Base-by-base conservation (phyloP, 139 green algal genomes). In the Raphidocelis subcapitata region DNA sequence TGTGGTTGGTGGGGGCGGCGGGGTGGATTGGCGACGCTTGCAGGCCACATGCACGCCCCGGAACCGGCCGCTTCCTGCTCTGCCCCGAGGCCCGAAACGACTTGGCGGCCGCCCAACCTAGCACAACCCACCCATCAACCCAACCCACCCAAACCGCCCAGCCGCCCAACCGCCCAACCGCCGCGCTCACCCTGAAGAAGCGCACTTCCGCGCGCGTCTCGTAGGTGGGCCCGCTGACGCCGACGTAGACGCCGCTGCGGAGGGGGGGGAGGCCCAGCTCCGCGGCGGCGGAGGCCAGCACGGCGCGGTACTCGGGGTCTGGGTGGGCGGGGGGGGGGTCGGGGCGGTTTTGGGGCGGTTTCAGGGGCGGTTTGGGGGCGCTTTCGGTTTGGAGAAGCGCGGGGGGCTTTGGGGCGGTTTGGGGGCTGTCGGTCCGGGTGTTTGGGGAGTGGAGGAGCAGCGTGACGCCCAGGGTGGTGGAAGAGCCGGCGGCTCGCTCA, bases 171-270 rank as follows among this genome's bases (percentile, higher is more conserved):
- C 73, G 2, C 73, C 73, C 2, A 79, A 29, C 24, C 36, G 44
- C 29, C 73, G 54, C 64, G 41, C 41, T 49, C 26, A 59, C 52
- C 32, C 74, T 37, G 55, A 80, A 33, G 65, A 80, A 75, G 33
- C 66, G 56, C 16, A 60, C 74, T 65, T 80, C 74, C 16, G 74
- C 74, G 35, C 64, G 74, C 24, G 74, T 80, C 59, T 80, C 74
- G 62, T 80, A 80, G 3, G 65, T 80, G 12, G 74, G 74, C 1
- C 74, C 74, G 18, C 36, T 56, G 4, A 80, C 74, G 28, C 64
- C 74, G 37, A 60, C 74, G 37, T 80, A 80, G 8, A 64, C 61
- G 49, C 74, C 74, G 14, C 36, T 64, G 1, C 65, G 37, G 55
- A 80, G 44, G 26, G 26, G 32, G 15, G 31, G 36, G 12, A 75